Base-by-base conservation (phyloP, 495 filamentous ascomycete species). In the Aspergillus cavernicola region DNA sequence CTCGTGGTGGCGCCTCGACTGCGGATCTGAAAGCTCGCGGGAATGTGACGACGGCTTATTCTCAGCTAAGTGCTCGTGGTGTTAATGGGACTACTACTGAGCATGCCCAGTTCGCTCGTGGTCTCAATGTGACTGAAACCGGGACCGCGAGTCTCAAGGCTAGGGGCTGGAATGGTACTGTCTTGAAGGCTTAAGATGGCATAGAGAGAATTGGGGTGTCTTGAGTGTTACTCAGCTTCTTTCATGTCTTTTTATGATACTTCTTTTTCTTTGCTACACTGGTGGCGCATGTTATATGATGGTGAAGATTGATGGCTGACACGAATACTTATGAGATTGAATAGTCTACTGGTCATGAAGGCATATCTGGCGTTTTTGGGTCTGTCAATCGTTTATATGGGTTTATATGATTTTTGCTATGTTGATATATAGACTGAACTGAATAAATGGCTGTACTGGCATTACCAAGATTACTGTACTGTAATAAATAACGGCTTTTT, bases 111-210 rank as follows among this genome's bases (percentile, higher is more conserved):
- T 47, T 51, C 44, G 13, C 50, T 44, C 58, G 53, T 16, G 49
- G 35, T 40, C 42, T 39, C 26, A 62, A 62, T n/a, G 12, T 36
- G 16, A 62, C 60, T 38, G 29, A 52, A 3, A 16, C 26, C 0
- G 19, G 35, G 16, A 49, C 29, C 23, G 22, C 8, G 7, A 35
- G 44, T 5, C 31, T 24, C 23, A 42, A 29, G 35, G 7, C 20
- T 16, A 46, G 50, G n/a, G 37, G 56, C 19, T 42, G 37, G 32
- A 59, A 58, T 26, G 26, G 50, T 9, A 56, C 52, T 24, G 22
- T 33, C 1, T 35, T 57, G 13, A 47, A 52, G 31, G 39, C 40
- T 18, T 35, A 26, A 41, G 36, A 39, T 26, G 22, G 31, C 39
- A 61, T 51, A 47, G 1, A 12, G 46, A n/a, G n/a, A n/a, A n/a